A percentile compares a stretch with the other conserved stretches of the same genome.
These are phyloP conservation scores for Jacaranda copaia DNA, from an alignment of 257 asterid species.

Conservation along the genomic window DNA sequence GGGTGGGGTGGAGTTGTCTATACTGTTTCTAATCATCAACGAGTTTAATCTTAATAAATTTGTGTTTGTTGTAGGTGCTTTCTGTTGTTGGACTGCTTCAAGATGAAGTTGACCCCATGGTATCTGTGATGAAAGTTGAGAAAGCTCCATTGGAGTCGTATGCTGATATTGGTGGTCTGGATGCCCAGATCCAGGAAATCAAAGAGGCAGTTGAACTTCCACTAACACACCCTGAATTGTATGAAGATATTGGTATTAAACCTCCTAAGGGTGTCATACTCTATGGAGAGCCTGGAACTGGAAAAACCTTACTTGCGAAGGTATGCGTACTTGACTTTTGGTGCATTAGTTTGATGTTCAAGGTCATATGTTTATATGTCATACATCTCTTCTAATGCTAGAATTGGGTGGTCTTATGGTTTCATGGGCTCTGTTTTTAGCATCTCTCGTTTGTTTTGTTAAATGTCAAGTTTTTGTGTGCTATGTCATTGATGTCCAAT, in stretches of 20 bases:
- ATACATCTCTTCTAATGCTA: conserved; percentile 6
- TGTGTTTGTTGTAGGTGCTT: conserved; percentile 74
- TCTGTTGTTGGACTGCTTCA: conserved; percentile 97
- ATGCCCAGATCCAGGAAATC: conserved; percentile 60
- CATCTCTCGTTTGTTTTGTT: background rate
- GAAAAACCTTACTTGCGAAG: conserved; percentile 98
- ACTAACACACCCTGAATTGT: conserved; percentile 53
- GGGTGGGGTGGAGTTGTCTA: background rate
- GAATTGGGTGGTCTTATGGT: background rate
- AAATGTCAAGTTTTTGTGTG: background rate
- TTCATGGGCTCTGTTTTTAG: background rate
- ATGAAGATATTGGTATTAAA: conserved; percentile 81
- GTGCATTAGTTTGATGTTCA: background rate
- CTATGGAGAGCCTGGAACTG: conserved; percentile 97
- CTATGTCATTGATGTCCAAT: background rate
- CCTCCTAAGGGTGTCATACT: conserved; percentile 95
- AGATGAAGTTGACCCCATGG: conserved; percentile 97
- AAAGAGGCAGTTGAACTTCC: conserved; percentile 69
- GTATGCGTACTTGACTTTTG: conserved; percentile 43
- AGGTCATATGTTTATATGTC: background rate
- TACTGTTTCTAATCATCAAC: conserved; percentile 13
- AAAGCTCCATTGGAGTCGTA: conserved; percentile 97
- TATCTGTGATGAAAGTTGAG: conserved; percentile 98
- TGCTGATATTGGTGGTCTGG: conserved; percentile 69
- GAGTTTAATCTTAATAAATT: background rate